These are phyloP conservation scores for Lactarius vividus DNA, from an alignment of 768 basidiomycete species.

Conservation along the genomic window DNA sequence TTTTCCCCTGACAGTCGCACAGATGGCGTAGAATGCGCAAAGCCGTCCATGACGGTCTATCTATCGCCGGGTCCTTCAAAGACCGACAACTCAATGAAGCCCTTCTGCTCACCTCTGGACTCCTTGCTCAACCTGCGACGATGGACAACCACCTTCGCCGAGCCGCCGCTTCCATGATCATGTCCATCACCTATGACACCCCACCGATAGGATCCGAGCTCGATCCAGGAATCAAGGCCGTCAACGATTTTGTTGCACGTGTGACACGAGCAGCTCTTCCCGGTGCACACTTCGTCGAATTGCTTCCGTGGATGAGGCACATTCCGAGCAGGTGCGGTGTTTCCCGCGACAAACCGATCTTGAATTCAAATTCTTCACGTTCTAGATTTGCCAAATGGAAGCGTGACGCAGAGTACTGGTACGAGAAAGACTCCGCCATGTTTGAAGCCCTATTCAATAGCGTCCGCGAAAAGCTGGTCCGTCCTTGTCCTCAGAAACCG, in stretches of 20 bases:
- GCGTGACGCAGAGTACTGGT: conserved; percentile 10
- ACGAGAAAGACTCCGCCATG: conserved; percentile 8
- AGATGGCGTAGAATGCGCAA: conserved; percentile 25
- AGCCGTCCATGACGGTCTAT: conserved; percentile 16
- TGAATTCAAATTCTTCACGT: background rate
- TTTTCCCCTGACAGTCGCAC: background rate
- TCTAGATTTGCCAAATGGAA: conserved; percentile 21
- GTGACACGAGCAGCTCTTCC: conserved; percentile 1
- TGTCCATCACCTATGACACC: conserved; percentile 19
- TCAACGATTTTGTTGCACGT: conserved; percentile 3
- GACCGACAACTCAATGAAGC: conserved; percentile 7
- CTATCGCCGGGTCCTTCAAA: background rate
- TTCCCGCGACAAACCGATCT: no score
- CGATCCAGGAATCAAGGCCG: background rate
- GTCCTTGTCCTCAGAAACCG: background rate
- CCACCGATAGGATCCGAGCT: background rate
- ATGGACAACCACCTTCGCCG: background rate
- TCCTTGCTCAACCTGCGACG: background rate
- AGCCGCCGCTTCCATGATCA: conserved; percentile 8
- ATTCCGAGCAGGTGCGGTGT: background rate
- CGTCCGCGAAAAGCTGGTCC: conserved; percentile 5
- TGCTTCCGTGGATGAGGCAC: conserved; percentile 19
- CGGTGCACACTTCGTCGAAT: conserved; percentile 18
- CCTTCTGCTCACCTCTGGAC: background rate
- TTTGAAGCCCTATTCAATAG: conserved; percentile 9